Evolutionary conservation across 768 basidiomycete genomes (phyloP).

Genomic region (Leccinum uliginosum): DNA sequence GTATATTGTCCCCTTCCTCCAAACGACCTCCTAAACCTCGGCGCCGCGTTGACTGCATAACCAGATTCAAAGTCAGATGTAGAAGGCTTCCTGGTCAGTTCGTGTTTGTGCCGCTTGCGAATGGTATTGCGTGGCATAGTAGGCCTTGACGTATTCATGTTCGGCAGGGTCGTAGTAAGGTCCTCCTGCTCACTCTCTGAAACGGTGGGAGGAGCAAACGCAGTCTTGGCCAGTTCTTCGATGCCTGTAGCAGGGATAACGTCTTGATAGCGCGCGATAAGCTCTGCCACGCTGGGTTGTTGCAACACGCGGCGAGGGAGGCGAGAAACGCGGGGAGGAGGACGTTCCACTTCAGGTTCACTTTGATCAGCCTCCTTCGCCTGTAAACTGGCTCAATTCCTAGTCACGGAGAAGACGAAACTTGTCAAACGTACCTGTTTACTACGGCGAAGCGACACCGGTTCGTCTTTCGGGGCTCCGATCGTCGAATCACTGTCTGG

Average conservation of each 20-base stretch:
- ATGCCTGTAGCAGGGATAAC: constrained; percentile 69
- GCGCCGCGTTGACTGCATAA: constrained; percentile 90
- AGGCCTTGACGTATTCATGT: constrained; percentile 16
- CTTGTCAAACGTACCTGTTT: constrained; percentile 25
- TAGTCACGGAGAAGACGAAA: not conserved
- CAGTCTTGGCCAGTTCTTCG: constrained; percentile 67
- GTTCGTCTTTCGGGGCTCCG: constrained; percentile 43
- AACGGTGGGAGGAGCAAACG: constrained; percentile 48
- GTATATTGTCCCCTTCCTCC: constrained; percentile 38
- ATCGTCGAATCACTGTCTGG: constrained; percentile 85
- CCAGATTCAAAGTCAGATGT: constrained; percentile 87
- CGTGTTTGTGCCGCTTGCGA: constrained; percentile 46
- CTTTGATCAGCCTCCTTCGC: constrained; percentile 24
- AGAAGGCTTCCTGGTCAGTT: constrained; percentile 50
- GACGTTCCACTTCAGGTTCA: constrained; percentile 12
- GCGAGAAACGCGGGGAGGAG: constrained; percentile 44
- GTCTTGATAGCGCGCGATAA: constrained; percentile 80
- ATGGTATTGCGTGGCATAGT: constrained; percentile 33
- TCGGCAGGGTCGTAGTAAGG: constrained; percentile 23
- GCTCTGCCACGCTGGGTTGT: constrained; percentile 73
- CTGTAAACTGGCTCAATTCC: constrained; percentile 11
- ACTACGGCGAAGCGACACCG: constrained; percentile 10
- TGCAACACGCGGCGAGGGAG: constrained; percentile 56
- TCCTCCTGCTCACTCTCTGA: constrained; percentile 85
- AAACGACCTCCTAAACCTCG: constrained; percentile 57